Percentiles rank a stretch among this genome's conserved stretches.
Evolutionary conservation across 2,329 filamentous ascomycete species (phyloP).

Genomic region (Colletotrichum sp.): DNA sequence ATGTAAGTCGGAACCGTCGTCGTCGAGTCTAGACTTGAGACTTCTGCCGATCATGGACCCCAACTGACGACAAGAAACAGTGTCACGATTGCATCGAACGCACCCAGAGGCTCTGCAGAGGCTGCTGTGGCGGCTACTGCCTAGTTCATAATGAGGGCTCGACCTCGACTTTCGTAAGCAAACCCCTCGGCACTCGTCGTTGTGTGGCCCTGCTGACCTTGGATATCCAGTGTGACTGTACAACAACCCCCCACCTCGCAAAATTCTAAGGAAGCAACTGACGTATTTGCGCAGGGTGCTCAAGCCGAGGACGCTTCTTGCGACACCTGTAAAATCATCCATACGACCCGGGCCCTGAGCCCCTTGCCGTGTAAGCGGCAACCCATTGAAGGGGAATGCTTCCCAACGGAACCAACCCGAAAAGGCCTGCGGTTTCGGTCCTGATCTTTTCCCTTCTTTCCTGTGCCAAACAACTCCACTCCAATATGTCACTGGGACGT

Average conservation of each 20-base stretch:
- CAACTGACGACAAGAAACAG: conserved; percentile 42
- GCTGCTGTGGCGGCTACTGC: conserved; percentile 83
- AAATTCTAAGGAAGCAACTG: not conserved
- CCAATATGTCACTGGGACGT: not conserved
- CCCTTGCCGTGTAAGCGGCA: not conserved
- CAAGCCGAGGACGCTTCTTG: conserved; percentile 22
- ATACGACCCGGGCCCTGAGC: not conserved
- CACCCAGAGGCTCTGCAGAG: conserved; percentile 73
- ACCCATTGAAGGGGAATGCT: not conserved
- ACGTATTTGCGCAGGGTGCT: conserved; percentile 16
- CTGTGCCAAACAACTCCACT: not conserved
- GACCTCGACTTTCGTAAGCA: conserved; percentile 62
- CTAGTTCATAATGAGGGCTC: conserved; percentile 83
- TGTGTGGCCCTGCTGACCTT: conserved; percentile 29
- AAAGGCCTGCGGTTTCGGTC: not conserved
- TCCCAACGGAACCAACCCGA: not conserved
- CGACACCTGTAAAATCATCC: conserved; percentile 12
- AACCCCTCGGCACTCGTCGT: not conserved
- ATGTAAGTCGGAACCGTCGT: conserved; percentile 55
- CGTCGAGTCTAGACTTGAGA: not conserved
- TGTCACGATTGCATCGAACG: conserved; percentile 77
- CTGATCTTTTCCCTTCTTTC: not conserved
- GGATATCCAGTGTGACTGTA: conserved; percentile 51
- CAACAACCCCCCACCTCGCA: conserved; percentile 12
- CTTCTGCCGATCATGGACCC: not conserved